Evolutionary conservation across 805 yeast species (phyloP), one percentile per base, ranked within the genome.

Genomic region (Yarrowia keelungensis): DNA sequence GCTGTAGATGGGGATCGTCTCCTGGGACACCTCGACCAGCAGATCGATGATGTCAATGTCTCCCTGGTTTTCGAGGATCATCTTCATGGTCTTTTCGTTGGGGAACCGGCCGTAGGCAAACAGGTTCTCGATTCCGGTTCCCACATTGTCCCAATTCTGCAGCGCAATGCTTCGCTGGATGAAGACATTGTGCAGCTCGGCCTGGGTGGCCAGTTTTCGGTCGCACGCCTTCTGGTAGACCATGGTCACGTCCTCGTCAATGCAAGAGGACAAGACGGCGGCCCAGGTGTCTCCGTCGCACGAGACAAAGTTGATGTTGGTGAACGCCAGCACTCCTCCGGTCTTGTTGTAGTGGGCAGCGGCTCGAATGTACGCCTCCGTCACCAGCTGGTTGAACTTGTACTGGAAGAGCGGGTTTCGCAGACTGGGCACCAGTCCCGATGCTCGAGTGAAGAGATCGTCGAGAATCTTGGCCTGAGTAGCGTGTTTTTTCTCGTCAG

Each of bases 311-410:
- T 47, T 36, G 56, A 38, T 38, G 16, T 36, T 47, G 19, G 45
- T 42, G 32, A 62, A 62, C 14, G 12, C 67, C 14, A 32, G 15
- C 39, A 62, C 56, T 2, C 43, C 67, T 22, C 47, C 56, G 9
- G 56, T 16, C 2, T 14, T 46, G 39, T 47, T 49, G 46, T 38
- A 62, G 56, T 38, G 39, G 3, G 46, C 67, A 8, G 56, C 67
- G 7, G 56, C 56, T 14, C 67, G 67, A 9, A 62, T 47, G 67
- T 62, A 62, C 38, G 67, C 38, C 47, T 62, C 67, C 7, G 39
- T 38, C 8, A 39, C 16, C 56, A 39, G 45, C 56, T 62, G 67
- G 56, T 49, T 47, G 47, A 38, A 49, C 45, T 62, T 47, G 67
- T 9, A 22, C 12, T 22, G 16, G 54, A 47, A 47, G 11, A 38